Base-by-base conservation (phyloP, 208 protist species). In the Leishmania aethiopica region DNA sequence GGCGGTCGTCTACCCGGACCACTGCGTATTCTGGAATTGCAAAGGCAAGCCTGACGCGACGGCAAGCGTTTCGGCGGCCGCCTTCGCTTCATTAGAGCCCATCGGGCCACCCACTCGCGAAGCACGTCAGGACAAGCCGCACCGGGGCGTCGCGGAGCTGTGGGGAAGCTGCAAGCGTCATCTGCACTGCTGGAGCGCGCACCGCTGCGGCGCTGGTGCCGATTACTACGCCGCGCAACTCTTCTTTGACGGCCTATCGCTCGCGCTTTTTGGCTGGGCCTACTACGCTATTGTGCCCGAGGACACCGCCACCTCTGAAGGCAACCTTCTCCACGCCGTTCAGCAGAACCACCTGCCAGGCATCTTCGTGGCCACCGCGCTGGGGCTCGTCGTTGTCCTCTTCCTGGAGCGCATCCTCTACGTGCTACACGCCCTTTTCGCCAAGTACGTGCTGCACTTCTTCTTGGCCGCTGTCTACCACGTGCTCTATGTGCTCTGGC, bases 351-450 rank as follows among this genome's bases (percentile, higher is more conserved):
- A 90, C 3, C 82, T 97, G 25, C 92, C 92, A 3, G 92, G 94
- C 4, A 76, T 84, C 72, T 88, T 96, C 40, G 92, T 97, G 28
- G 80, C 94, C 0, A 89, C 88, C n/a, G 70, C 91, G 17, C 84
- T 97, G 49, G 85, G 80, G 28, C 75, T 90, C 25, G 83, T 95
- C 40, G 71, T 93, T 3, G 77, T 96, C 53, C 75, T 94, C 37
- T 84, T 91, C 35, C 59, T 81, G 19, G 92, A 97, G 73, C 89
- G 94, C 47, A 80, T 96, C 57, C 75, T 96, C 37, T 97, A 97
- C 79, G 83, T 96, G 15, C 59, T 86, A n/a, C 82, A 88, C 69
- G 67, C 83, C 47, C 74, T 74, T 49, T 42, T 81, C 10, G 83
- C 88, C 71, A 93, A 93, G 64, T 88, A 82, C 60, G 75, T 47